Percentiles rank a stretch among this genome's conserved stretches.
These are phyloP conservation scores for Trichoderma virens DNA, from an alignment of 495 filamentous ascomycete species.

Conservation along the genomic window DNA sequence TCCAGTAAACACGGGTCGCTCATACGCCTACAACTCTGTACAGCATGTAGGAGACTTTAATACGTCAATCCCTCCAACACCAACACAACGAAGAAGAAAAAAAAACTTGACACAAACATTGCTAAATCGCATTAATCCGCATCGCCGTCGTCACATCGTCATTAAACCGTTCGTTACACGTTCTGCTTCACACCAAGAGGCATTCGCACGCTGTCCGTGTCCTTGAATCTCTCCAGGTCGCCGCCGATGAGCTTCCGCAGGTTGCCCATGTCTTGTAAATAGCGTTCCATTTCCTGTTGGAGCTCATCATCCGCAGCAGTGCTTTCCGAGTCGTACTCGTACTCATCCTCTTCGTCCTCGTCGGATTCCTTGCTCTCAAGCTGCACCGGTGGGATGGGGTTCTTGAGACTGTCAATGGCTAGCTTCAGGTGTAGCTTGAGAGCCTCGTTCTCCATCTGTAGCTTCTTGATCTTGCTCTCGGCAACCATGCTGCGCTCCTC, in stretches of 20 bases:
- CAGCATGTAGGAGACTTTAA: neutral
- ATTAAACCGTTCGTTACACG: too few relatives aligned
- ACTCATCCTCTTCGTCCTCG: conserved; percentile 31
- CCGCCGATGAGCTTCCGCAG: conserved; percentile 79
- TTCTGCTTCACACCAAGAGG: conserved; percentile 17
- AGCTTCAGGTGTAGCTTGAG: conserved; percentile 78
- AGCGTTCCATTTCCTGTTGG: conserved; percentile 59
- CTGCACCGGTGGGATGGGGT: conserved; percentile 63
- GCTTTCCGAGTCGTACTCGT: conserved; percentile 36
- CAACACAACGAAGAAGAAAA: too few relatives aligned
- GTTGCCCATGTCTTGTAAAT: conserved; percentile 68
- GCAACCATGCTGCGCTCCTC: conserved; percentile 81
- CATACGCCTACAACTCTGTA: neutral
- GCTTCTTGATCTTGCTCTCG: conserved; percentile 80
- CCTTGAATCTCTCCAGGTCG: conserved; percentile 53
- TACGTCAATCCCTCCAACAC: too few relatives aligned
- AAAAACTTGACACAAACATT: too few relatives aligned
- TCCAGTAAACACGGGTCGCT: neutral
- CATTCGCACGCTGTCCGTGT: conserved; percentile 20
- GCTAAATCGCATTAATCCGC: too few relatives aligned
- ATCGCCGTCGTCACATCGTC: neutral
- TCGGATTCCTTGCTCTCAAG: conserved; percentile 28
- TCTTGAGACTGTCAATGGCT: conserved; percentile 76
- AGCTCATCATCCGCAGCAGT: conserved; percentile 48
- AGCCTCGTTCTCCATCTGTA: conserved; percentile 85